These are phyloP conservation scores for Trichoderma cornu-damae DNA, from an alignment of 2,329 filamentous ascomycete species.

Conservation along the genomic window DNA sequence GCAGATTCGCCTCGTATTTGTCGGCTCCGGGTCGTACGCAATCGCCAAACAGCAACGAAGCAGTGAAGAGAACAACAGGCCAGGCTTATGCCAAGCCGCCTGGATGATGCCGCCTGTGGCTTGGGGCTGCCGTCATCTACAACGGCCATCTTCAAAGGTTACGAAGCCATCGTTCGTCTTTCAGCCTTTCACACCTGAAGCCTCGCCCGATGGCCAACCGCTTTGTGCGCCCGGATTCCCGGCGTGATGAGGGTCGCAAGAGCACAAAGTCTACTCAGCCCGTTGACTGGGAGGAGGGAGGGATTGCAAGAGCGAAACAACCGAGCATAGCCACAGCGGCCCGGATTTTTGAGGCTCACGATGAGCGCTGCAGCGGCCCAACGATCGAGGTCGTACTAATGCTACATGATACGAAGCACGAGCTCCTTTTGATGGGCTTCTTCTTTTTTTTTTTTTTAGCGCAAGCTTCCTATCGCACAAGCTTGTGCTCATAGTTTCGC, in stretches of 20 bases:
- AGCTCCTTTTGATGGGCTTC: not conserved
- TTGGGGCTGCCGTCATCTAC: constrained; percentile 2
- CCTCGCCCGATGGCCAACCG: not conserved
- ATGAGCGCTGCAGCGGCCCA: not conserved
- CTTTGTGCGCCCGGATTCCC: not conserved
- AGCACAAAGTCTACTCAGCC: not conserved
- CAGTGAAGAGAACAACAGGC: too few species aligned
- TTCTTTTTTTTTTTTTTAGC: not conserved
- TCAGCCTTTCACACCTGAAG: not conserved
- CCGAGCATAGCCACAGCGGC: constrained; percentile 9
- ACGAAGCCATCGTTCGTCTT: not conserved
- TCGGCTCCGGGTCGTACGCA: too few species aligned
- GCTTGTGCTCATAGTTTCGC: too few species aligned
- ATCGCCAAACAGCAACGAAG: too few species aligned
- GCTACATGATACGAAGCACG: not conserved
- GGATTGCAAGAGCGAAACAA: not conserved
- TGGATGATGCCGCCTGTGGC: constrained; percentile 8
- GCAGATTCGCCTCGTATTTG: too few species aligned
- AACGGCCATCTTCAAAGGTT: not conserved
- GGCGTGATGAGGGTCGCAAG: too few species aligned
- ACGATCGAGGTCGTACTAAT: too few species aligned
- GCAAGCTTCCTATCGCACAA: too few species aligned
- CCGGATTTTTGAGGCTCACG: not conserved
- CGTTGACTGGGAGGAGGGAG: not conserved
- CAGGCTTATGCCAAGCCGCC: constrained; percentile 13